Evolutionary conservation across 306 rosid species (phyloP).

Genomic region (Corylus avellana): DNA sequence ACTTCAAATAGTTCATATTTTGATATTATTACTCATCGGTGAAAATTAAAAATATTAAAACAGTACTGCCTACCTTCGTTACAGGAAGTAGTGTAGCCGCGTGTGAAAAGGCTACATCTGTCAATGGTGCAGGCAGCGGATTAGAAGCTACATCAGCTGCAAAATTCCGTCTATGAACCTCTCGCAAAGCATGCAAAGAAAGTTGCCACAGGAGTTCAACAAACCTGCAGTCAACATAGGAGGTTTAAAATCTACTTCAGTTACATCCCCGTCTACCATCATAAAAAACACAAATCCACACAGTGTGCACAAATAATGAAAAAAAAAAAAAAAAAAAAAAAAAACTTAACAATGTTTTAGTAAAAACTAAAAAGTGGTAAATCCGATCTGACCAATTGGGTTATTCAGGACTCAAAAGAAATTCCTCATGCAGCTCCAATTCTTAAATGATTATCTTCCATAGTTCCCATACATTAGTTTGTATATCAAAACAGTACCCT

Average conservation of each 20-base stretch:
- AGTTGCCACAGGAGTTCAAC: slow-evolving; percentile 99
- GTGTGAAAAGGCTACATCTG: slow-evolving; percentile 97
- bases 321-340: not conserved
- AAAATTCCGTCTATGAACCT: slow-evolving; percentile 94
- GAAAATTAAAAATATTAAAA: not conserved
- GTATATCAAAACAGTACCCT: not conserved
- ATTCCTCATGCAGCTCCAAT: not conserved
- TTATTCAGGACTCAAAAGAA: not conserved
- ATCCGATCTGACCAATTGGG: slow-evolving; percentile 2
- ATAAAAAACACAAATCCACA: not conserved
- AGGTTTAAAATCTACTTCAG: slow-evolving; percentile 3
- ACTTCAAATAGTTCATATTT: slow-evolving; percentile 12
- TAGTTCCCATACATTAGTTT: not conserved
- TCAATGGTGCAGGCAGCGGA: slow-evolving; percentile 89
- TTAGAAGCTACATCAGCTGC: slow-evolving; percentile 82
- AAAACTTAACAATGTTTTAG: not conserved
- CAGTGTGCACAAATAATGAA: not conserved
- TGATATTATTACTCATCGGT: not conserved
- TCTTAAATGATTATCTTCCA: not conserved
- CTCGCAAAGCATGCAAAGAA: slow-evolving; percentile 96
- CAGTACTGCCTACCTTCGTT: slow-evolving; percentile 86
- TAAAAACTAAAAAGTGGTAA: not conserved
- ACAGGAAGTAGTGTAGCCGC: slow-evolving; percentile 99
- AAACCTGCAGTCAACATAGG: slow-evolving; percentile 60
- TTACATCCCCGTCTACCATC: slow-evolving; percentile 5